Conservation (phyloP, 2,329 filamentous ascomycete genomes). For the Hymenoscyphus linearis region DNA sequence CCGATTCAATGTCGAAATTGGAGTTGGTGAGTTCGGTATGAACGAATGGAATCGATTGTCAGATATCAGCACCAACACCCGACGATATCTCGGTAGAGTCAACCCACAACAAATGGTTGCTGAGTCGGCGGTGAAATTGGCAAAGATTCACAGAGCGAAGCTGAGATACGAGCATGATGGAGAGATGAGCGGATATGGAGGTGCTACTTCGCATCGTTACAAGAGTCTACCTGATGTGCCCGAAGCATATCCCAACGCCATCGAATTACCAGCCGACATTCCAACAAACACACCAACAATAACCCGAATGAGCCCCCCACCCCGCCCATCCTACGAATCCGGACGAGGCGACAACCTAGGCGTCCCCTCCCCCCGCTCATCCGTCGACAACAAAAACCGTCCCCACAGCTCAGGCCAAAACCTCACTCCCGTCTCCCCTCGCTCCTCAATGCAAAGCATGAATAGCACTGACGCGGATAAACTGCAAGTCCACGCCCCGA, state of each 20-base stretch:
- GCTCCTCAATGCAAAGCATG: slow-evolving; percentile 24
- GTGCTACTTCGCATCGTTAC: slow-evolving; percentile 9
- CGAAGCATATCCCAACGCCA: slow-evolving; percentile 35
- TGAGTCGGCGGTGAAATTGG: slow-evolving; percentile 72
- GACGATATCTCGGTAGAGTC: slow-evolving; percentile 70
- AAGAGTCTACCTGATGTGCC: slow-evolving; percentile 29
- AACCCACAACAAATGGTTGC: slow-evolving; percentile 74
- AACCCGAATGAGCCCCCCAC: slow-evolving; percentile 21
- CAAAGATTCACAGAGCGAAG: slow-evolving; percentile 75
- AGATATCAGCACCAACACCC: slow-evolving; percentile 89
- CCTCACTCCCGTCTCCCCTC: slow-evolving; percentile 30
- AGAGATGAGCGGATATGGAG: slow-evolving; percentile 1
- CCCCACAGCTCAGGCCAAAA: slow-evolving; percentile 31
- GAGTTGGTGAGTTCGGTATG: slow-evolving; percentile 96
- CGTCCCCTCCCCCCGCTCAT: slow-evolving; percentile 33
- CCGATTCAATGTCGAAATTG: slow-evolving; percentile 92
- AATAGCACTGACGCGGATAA: slow-evolving; percentile 37
- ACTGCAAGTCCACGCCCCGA: slow-evolving; percentile 51
- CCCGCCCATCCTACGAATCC: slow-evolving; percentile 31
- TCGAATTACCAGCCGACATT: slow-evolving; percentile 56
- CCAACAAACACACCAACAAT: slow-evolving; percentile 23
- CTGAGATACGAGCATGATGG: slow-evolving; percentile 21
- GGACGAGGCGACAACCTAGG: slow-evolving; percentile 27
- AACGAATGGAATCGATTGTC: slow-evolving; percentile 95
- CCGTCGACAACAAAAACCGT: slow-evolving; percentile 36